Base-by-base conservation (phyloP, 257 asterid genomes). In the Solanum appendiculatum region DNA sequence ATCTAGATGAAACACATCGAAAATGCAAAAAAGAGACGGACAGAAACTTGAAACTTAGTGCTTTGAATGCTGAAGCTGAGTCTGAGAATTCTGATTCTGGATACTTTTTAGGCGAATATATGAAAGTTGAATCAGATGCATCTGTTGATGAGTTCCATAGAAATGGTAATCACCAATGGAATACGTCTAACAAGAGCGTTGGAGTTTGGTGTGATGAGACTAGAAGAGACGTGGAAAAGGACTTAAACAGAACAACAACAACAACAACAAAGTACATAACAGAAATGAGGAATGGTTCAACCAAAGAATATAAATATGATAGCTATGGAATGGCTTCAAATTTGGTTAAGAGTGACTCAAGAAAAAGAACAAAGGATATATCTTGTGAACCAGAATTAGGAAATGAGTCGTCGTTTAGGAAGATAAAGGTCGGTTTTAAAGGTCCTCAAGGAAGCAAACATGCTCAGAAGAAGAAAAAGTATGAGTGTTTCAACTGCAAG, bases 401-500 rank as follows among this genome's bases (percentile, higher is more conserved):
- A 86, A 88, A 87, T 46, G 93, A 87, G 36, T 58, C 91, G 6
- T 40, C 91, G 8, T 34, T 64, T 86, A 89, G 86, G 84, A 90
- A 89, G 89, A 78, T 83, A 51, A 91, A 84, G 86, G 82, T 75
- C 3, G 88, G 91, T 23, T 89, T 90, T 90, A 44, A 92, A 66
- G 87, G 86, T 86, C 92, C 85, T 42, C 90, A 91, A 89, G 85
- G 75, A 80, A 84, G 86, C 84, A 84, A 85, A 42, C 88, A 51
- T 72, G 15, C 88, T 84, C 85, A 48, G 64, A 94, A 95, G 90
- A 93, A 91, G 88, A 94, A 91, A 64, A 94, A 92, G 85, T 97
- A 94, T 42, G 98, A 94, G 89, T 97, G 99, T 90, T 91, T 94
- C 86, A 97, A 91, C 90, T 97, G 99, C 88, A 94, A 93, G 87